Conservation (phyloP, 164 flowering plant species). For the Piper longum region DNA sequence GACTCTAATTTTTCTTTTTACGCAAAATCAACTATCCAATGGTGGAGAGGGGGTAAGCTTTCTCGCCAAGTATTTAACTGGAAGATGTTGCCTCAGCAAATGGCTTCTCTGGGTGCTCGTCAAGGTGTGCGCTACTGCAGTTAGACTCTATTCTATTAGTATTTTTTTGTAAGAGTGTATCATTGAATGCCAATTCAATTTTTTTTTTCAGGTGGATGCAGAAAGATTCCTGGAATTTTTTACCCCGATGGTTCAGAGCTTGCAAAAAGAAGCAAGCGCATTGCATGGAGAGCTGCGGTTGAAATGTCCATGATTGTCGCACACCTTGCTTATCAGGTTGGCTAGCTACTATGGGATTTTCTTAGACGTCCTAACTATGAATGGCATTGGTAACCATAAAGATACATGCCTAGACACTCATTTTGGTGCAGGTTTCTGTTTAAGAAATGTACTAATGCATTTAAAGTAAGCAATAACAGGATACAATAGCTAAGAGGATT, state of each 20-base stretch:
- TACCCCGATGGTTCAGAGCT: slow-evolving; percentile 73
- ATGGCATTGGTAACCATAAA: not conserved
- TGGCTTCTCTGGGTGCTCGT: slow-evolving; percentile 65
- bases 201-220: slow-evolving; percentile 67
- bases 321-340: slow-evolving; percentile 81
- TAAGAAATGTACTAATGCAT: too few relatives aligned
- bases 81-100: slow-evolving; percentile 64
- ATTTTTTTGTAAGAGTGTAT: slow-evolving; percentile 3
- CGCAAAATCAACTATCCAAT: slow-evolving; percentile 39
- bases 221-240: slow-evolving; percentile 53
- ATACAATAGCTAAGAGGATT: too few relatives aligned
- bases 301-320: slow-evolving; percentile 48
- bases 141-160: not conserved
- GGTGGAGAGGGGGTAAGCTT: slow-evolving; percentile 94
- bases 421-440: too few relatives aligned
- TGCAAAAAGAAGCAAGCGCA: slow-evolving; percentile 51
- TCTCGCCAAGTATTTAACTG: slow-evolving; percentile 72
- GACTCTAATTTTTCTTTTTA: slow-evolving; percentile 25
- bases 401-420: not conserved
- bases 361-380: too few relatives aligned
- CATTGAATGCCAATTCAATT: slow-evolving; percentile 10
- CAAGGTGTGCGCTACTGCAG: slow-evolving; percentile 40
- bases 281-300: slow-evolving; percentile 81
- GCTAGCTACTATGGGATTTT: not conserved
- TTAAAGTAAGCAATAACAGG: too few relatives aligned